A percentile compares a stretch with the other conserved stretches of the same genome.
Evolutionary conservation across 768 basidiomycete species (phyloP).

Genomic region (Trametes punicea): DNA sequence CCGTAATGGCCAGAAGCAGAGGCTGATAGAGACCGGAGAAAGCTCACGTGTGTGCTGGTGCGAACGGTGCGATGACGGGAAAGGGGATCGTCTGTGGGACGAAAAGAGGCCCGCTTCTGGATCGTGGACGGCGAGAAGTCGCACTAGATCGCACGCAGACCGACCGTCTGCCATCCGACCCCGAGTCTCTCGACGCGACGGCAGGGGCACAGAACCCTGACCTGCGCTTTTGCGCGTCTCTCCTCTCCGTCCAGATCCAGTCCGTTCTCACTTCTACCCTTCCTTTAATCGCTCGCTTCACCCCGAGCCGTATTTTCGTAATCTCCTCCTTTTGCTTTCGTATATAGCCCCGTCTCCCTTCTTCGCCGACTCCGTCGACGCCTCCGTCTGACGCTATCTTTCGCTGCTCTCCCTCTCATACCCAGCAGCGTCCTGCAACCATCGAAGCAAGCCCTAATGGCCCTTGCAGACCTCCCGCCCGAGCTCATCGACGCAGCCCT

Average conservation of each 20-base stretch:
- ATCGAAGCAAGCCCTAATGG: conserved; percentile 36
- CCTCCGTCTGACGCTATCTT: not conserved
- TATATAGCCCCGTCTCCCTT: conserved; percentile 1
- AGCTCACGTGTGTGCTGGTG: conserved; percentile 4
- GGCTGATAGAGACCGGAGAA: conserved; percentile 7
- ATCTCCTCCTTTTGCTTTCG: not conserved
- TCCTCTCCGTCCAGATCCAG: not conserved
- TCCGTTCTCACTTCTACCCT: not conserved
- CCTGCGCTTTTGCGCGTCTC: not conserved
- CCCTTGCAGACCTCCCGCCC: conserved; percentile 46
- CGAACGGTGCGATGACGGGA: not conserved
- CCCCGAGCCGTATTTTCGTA: conserved; percentile 1
- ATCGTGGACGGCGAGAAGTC: not conserved
- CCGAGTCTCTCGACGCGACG: not conserved
- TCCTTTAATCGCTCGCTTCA: not conserved
- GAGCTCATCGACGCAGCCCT: conserved; percentile 61
- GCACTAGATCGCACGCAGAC: not conserved
- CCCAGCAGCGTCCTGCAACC: conserved; percentile 1
- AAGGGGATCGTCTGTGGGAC: conserved; percentile 11
- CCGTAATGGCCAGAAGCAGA: too few relatives aligned
- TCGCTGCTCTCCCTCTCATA: not conserved
- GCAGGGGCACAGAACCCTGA: not conserved
- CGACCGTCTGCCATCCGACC: not conserved
- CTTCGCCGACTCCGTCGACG: conserved; percentile 4
- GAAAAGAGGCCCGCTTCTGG: not conserved